These are phyloP conservation scores for Vitis hybrid DNA, from an alignment of 177 flowering plant species.

Conservation along the genomic window DNA sequence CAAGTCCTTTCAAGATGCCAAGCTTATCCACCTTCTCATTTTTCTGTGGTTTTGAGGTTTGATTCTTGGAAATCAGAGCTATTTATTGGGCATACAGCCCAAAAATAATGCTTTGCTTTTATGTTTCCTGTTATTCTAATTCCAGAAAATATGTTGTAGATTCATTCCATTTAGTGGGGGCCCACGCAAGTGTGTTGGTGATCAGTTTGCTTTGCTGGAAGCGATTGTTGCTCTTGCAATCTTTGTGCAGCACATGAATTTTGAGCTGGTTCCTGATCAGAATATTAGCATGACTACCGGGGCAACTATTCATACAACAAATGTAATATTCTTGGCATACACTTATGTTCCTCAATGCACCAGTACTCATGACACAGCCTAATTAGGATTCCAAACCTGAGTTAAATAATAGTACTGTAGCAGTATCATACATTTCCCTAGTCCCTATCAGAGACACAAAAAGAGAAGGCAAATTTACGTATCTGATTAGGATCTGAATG, in stretches of 20 bases:
- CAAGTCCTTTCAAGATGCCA: neutral
- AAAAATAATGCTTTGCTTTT: neutral
- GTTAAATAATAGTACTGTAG: too few relatives aligned
- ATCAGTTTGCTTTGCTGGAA: conserved; percentile 92
- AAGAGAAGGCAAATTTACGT: neutral
- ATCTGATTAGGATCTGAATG: too few relatives aligned
- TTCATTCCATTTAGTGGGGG: conserved; percentile 99
- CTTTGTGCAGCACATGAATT: conserved; percentile 66
- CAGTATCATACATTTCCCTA: too few relatives aligned
- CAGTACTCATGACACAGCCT: neutral
- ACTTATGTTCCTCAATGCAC: neutral
- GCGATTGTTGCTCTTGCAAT: conserved; percentile 85
- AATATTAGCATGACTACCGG: conserved; percentile 93
- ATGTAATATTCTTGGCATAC: conserved; percentile 42
- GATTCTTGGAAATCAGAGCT: neutral
- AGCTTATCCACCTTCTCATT: neutral
- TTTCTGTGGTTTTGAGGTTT: neutral
- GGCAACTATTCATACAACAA: conserved; percentile 95
- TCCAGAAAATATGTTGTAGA: conserved; percentile 32
- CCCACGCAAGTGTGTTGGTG: conserved; percentile 95
- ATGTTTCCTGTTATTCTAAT: neutral
- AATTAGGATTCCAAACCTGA: too few relatives aligned
- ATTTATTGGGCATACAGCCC: neutral
- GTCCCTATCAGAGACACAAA: too few relatives aligned
- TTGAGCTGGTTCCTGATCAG: conserved; percentile 87